These are phyloP conservation scores for Neurospora sp. DNA, from an alignment of 2,329 filamentous ascomycete genomes.

Conservation along the genomic window DNA sequence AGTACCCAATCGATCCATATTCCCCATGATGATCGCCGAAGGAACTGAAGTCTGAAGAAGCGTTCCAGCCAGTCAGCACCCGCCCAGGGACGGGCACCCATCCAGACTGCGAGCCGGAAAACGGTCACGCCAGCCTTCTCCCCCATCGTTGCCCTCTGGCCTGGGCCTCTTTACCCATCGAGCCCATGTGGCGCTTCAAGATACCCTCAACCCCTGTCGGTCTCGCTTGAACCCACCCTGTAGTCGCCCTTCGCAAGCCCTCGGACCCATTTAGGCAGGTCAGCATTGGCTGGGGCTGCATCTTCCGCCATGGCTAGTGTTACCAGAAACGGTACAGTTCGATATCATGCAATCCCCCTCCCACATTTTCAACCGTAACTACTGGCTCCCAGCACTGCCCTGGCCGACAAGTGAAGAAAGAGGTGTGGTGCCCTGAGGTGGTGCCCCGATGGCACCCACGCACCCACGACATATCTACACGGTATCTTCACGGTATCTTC, in stretches of 20 bases:
- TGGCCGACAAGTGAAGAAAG: not conserved
- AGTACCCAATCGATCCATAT: not conserved
- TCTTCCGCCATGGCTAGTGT: constrained; percentile 17
- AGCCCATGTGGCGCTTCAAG: constrained; percentile 12
- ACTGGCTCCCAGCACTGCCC: constrained; percentile 1
- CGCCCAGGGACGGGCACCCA: not conserved
- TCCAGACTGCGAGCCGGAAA: not conserved
- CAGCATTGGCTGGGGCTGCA: constrained; percentile 18
- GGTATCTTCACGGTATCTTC: constrained; percentile 2
- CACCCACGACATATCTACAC: not conserved
- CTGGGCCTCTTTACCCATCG: not conserved
- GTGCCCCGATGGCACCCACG: not conserved
- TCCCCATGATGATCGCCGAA: not conserved
- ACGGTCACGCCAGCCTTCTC: not conserved
- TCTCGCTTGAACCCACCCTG: constrained; percentile 1
- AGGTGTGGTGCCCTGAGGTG: not conserved
- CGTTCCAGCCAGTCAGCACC: not conserved
- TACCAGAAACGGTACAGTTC: constrained; percentile 14
- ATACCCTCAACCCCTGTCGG: constrained; percentile 11
- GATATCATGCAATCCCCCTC: constrained; percentile 7
- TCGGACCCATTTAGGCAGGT: constrained; percentile 23
- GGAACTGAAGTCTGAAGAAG: not conserved
- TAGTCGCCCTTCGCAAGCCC: constrained; percentile 11
- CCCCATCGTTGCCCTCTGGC: not conserved
- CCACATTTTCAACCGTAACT: constrained; percentile 6